These are phyloP conservation scores for Nepenthes gracilis DNA, from an alignment of 148 eudicot genomes.

Conservation along the genomic window DNA sequence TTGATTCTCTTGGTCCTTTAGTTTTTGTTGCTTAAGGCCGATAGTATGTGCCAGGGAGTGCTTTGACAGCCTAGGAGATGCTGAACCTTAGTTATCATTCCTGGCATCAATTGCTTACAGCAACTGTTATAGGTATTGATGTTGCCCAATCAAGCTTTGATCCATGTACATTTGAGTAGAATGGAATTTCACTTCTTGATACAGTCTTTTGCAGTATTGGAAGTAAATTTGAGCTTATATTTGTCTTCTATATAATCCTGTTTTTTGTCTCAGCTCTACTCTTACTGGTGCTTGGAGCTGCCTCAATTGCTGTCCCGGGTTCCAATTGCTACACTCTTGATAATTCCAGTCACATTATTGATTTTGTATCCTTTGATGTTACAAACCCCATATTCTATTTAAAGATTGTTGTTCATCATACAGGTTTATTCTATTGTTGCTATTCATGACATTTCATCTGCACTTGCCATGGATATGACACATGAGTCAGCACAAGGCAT, in stretches of 20 bases:
- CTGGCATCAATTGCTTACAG: neutral
- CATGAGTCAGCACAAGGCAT: too few species aligned
- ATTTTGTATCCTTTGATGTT: conserved; percentile 73
- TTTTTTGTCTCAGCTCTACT: conserved; percentile 29
- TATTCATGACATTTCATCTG: too few species aligned
- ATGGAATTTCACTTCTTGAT: too few species aligned
- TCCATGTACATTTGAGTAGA: neutral
- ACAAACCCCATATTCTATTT: neutral
- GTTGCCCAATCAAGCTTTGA: neutral
- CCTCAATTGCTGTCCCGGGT: conserved; percentile 53
- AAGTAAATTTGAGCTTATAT: neutral
- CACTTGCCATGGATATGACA: too few species aligned
- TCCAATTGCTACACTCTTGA: conserved; percentile 79
- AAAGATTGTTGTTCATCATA: neutral
- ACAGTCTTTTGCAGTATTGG: neutral
- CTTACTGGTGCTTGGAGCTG: conserved; percentile 34
- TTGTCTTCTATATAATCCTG: too few species aligned
- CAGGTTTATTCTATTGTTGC: neutral
- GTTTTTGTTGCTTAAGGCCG: too few species aligned
- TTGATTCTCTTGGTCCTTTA: too few species aligned
- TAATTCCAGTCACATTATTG: conserved; percentile 70
- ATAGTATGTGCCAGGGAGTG: too few species aligned
- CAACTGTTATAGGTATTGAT: neutral
- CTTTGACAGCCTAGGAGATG: neutral
- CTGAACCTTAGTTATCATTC: neutral